Percentiles rank a stretch among this genome's conserved stretches.
These are phyloP conservation scores for Cladosporium sp. DNA, from an alignment of 2,329 filamentous ascomycete genomes.

Conservation along the genomic window DNA sequence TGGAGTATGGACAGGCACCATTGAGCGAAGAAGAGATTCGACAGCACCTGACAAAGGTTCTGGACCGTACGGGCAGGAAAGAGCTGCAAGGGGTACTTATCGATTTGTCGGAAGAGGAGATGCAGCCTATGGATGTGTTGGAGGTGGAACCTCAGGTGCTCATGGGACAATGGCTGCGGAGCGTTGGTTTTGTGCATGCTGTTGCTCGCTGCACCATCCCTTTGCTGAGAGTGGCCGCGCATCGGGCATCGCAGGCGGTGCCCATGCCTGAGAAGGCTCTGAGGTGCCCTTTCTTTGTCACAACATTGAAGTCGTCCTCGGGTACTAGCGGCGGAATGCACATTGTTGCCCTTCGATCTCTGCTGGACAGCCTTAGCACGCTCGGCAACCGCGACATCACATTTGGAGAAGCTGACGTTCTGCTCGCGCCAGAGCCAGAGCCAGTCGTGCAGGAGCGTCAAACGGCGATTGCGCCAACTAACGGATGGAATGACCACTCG, in stretches of 20 bases:
- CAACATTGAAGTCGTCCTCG: slow-evolving; percentile 6
- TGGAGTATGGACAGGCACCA: slow-evolving; percentile 14
- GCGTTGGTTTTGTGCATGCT: slow-evolving; percentile 23
- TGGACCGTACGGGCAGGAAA: slow-evolving; percentile 12
- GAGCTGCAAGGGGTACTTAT: slow-evolving; percentile 24
- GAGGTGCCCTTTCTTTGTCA: slow-evolving; percentile 2
- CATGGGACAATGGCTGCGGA: slow-evolving; percentile 17
- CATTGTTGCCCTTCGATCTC: slow-evolving; percentile 4
- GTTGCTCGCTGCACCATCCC: slow-evolving; percentile 11
- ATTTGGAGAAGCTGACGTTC: slow-evolving; percentile 18
- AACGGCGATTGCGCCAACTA: slow-evolving; percentile 2
- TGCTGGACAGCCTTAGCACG: slow-evolving; percentile 14
- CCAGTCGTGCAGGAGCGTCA: slow-evolving; percentile 1
- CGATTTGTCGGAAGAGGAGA: slow-evolving; percentile 11
- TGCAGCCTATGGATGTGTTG: slow-evolving; percentile 16
- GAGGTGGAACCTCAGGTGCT: slow-evolving; percentile 18
- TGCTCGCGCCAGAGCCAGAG: slow-evolving; percentile 19
- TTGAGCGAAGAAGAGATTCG: slow-evolving; percentile 18
- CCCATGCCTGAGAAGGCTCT: not conserved
- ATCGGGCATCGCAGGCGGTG: not conserved
- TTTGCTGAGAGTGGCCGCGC: slow-evolving; percentile 2
- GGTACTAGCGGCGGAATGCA: slow-evolving; percentile 1
- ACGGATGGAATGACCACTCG: slow-evolving; percentile 10
- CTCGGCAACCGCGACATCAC: slow-evolving; percentile 12
- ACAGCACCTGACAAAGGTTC: slow-evolving; percentile 7